Evolutionary conservation across 1,139 yeast genomes (phyloP), one percentile per base, ranked within the genome.

Genomic region (Eremothecium gossypii): DNA sequence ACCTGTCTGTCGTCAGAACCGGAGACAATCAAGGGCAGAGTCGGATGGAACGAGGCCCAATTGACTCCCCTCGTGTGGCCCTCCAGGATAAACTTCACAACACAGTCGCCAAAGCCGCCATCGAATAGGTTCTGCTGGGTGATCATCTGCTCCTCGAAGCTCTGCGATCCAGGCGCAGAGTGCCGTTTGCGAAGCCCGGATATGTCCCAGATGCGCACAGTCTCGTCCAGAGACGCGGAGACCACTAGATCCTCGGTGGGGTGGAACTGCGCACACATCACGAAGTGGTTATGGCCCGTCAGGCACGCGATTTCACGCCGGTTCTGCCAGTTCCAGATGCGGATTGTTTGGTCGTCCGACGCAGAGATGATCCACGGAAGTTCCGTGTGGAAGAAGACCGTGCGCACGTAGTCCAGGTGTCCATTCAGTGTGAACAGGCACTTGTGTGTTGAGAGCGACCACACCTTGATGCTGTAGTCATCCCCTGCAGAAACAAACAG

Each of bases 261-360:
- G 62, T 93, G 99, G 74, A 93, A 93, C 66, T 85, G 95, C 2
- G 98, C 97, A 54, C 94, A 83, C 94, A 91, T 85, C 46, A 93
- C 97, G 64, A 93, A 93, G 67, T 93, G 98, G 66, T 87, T 89
- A 66, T 93, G 99, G 47, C 99, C 98, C 7, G 98, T 91, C 56
- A 93, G 71, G 58, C 96, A 86, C 20, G 98, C 97, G 58, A 93
- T 83, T 61, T 91, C 97, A 64, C 87, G 94, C 55, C 98, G 81
- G 63, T 89, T 89, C 69, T 93, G 98, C 98, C 98, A 93, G 68
- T 93, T 93, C 99, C 99, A 93, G 54, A 93, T 91, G 61, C 98
- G 76, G 53, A 93, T 87, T 36, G 99, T 93, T 68, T 93, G 98
- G 70, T 93, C 99, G 64, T 93, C 99, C 33, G 96, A 86, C 50